phyloP scores from a whole-genome alignment of 2,329 filamentous ascomycete species.

The Aspergillus chevalieri region DNA sequence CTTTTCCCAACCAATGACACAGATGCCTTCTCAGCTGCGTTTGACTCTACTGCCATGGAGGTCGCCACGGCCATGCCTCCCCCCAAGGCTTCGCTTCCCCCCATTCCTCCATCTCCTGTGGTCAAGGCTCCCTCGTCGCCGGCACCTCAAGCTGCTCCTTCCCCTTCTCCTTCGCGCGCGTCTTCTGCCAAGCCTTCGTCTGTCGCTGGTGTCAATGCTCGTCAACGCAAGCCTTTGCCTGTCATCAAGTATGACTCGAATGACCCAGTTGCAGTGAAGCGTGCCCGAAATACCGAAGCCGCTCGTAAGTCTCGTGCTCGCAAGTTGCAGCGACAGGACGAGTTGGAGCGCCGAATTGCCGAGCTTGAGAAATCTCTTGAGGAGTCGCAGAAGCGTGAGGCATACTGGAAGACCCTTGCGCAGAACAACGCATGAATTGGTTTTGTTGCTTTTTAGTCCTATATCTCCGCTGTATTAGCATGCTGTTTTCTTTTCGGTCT shows the following conservation, averaged over 20 bases:
- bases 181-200: constrained; percentile 59
- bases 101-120: constrained; percentile 17
- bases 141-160: constrained; percentile 32
- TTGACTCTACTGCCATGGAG: constrained; percentile 30
- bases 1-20: constrained; percentile 39
- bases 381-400: constrained; percentile 29
- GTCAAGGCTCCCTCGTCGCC: constrained; percentile 32
- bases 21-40: constrained; percentile 19
- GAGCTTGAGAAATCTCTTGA: constrained; percentile 52
- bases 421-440: constrained; percentile 13
- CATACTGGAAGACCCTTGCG: constrained; percentile 33
- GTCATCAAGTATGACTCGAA: constrained; percentile 69
- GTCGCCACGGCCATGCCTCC: constrained; percentile 19
- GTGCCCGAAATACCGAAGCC: constrained; percentile 86
- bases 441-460: constrained; percentile 3
- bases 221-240: constrained; percentile 73
- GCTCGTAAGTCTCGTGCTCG: constrained; percentile 88
- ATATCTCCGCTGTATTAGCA: constrained; percentile 12
- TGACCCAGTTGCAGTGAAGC: constrained; percentile 80
- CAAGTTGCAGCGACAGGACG: constrained; percentile 70
- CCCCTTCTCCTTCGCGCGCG: constrained; percentile 33
- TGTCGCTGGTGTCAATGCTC: constrained; percentile 63
- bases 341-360: constrained; percentile 66
- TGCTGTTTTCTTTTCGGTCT: background rate
- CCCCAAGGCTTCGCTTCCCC: constrained; percentile 11